Percentiles rank a stretch among this genome's conserved stretches.
phyloP scores from a whole-genome alignment of 1,284 basidiomycete species.

The Paramarasmius palmivorus region DNA sequence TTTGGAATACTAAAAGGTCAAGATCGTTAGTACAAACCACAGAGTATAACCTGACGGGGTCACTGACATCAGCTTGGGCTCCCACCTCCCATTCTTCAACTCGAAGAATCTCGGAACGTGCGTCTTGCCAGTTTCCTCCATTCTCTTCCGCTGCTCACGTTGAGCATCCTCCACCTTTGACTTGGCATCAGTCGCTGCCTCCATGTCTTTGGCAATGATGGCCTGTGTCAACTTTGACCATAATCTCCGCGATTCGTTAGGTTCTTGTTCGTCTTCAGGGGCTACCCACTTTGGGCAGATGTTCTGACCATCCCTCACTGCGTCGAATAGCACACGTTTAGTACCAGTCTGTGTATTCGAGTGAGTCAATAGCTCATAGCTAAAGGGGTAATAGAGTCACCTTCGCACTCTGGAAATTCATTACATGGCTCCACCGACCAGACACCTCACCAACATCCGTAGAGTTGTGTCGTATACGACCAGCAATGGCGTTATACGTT shows the following conservation, averaged over 20 bases:
- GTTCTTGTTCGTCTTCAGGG: constrained; percentile 87
- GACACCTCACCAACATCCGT: constrained; percentile 84
- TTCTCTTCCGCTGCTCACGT: constrained; percentile 74
- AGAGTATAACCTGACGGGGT: neutral
- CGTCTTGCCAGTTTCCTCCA: constrained; percentile 75
- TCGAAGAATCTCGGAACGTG: constrained; percentile 83
- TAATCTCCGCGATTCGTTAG: constrained; percentile 85
- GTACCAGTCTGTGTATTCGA: constrained; percentile 51
- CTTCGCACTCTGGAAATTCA: constrained; percentile 82
- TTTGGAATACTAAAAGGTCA: constrained; percentile 78
- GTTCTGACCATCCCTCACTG: constrained; percentile 68
- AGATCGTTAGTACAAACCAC: too few species aligned
- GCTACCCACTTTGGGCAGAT: constrained; percentile 82
- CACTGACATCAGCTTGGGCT: constrained; percentile 73
- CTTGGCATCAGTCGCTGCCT: constrained; percentile 91
- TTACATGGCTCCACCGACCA: constrained; percentile 89
- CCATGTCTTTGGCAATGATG: constrained; percentile 89
- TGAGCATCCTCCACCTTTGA: constrained; percentile 91
- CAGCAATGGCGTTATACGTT: constrained; percentile 90
- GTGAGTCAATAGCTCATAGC: constrained; percentile 1
- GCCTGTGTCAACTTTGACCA: constrained; percentile 89
- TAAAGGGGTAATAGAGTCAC: constrained; percentile 36
- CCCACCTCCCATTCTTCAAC: constrained; percentile 75
- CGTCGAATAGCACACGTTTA: constrained; percentile 86
- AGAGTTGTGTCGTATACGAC: constrained; percentile 70